Evolutionary conservation across 164 flowering plant genomes (phyloP).

Genomic region (Umbellularia californica): DNA sequence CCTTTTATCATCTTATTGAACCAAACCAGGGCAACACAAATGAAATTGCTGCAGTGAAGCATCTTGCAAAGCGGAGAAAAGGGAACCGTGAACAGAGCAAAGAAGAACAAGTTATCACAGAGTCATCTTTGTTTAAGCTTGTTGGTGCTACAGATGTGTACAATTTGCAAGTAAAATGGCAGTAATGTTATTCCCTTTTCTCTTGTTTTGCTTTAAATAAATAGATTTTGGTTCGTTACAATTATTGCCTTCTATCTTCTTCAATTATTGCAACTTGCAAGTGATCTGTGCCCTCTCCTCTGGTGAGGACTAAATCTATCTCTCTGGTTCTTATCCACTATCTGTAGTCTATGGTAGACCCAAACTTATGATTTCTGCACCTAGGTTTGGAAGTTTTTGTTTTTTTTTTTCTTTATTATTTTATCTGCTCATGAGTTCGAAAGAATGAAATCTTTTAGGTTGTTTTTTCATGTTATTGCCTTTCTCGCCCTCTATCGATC

Average conservation of each 20-base stretch:
- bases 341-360: no score
- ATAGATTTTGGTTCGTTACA: no score
- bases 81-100: constrained; percentile 29
- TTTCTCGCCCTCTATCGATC: no score
- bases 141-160: constrained; percentile 12
- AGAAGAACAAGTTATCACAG: constrained; percentile 55
- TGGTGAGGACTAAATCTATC: no score
- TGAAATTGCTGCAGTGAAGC: constrained; percentile 23
- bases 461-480: no score
- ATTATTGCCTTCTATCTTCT: background rate
- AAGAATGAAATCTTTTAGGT: no score
- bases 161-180: constrained; percentile 45
- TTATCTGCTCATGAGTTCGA: no score
- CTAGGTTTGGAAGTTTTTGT: no score
- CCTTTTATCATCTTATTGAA: background rate
- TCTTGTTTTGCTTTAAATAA: background rate
- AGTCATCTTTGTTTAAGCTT: constrained; percentile 18
- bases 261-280: constrained; percentile 37
- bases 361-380: no score
- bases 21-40: constrained; percentile 33
- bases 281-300: constrained; percentile 68
- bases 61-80: constrained; percentile 35
- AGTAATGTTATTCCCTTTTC: background rate
- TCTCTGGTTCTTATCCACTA: no score
- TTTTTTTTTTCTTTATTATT: no score